These are phyloP conservation scores for Beauveria scarabaeidicola DNA, from an alignment of 2,329 filamentous ascomycete genomes.

Conservation along the genomic window DNA sequence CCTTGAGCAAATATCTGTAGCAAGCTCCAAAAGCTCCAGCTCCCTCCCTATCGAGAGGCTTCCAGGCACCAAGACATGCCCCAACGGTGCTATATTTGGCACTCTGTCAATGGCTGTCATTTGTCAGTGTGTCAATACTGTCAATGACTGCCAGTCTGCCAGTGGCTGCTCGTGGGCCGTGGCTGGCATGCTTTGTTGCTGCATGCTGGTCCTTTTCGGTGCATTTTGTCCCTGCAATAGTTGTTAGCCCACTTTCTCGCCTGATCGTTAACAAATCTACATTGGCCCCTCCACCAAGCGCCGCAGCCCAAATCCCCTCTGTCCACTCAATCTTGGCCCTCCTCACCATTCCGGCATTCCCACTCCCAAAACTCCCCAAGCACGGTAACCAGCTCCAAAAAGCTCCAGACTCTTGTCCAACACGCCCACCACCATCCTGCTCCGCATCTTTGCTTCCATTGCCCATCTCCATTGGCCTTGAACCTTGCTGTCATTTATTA, in stretches of 20 bases:
- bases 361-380: not conserved
- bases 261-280: too few relatives aligned
- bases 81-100: not conserved
- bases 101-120: too few relatives aligned
- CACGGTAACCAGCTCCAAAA: not conserved
- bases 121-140: too few relatives aligned
- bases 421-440: not conserved
- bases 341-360: not conserved
- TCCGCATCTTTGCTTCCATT: slow-evolving; percentile 5
- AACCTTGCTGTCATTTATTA: slow-evolving; percentile 1
- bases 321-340: slow-evolving; percentile 1
- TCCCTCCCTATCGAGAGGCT: not conserved
- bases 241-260: too few relatives aligned
- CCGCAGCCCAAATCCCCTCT: not conserved
- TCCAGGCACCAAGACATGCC: not conserved
- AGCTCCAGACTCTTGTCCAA: not conserved
- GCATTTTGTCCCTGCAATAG: too few relatives aligned
- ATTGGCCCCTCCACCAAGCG: not conserved
- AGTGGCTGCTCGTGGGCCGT: too few relatives aligned
- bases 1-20: not conserved
- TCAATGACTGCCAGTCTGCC: too few relatives aligned
- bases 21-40: not conserved
- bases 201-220: too few relatives aligned
- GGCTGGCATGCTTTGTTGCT: too few relatives aligned
- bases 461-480: not conserved